Conservation (phyloP, 148 eudicot species). For the Cornus kousa region DNA sequence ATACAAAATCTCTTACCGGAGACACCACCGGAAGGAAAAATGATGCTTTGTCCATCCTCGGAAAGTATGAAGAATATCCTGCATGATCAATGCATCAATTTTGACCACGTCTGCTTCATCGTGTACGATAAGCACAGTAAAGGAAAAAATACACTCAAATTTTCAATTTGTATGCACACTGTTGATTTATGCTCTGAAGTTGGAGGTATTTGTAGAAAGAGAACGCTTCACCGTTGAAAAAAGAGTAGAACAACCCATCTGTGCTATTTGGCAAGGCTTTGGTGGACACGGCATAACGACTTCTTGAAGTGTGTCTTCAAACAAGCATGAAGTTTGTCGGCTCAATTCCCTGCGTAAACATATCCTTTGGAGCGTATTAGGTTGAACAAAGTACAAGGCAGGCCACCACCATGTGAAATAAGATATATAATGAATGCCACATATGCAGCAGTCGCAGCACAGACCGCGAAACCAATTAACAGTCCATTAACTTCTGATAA, state of each 20-base stretch:
- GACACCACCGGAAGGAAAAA: neutral
- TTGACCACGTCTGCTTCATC: neutral
- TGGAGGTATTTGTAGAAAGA: neutral
- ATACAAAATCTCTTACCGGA: neutral
- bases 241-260: neutral
- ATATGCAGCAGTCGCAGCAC: conserved; percentile 45
- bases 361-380: conserved; percentile 18
- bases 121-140: neutral
- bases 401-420: conserved; percentile 36
- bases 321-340: neutral
- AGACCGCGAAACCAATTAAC: conserved; percentile 31
- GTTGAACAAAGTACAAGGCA: conserved; percentile 33
- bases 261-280: neutral
- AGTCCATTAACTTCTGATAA: conserved; percentile 48
- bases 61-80: neutral
- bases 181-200: neutral
- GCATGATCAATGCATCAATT: neutral
- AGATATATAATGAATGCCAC: conserved; percentile 65
- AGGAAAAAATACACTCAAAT: neutral
- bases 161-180: neutral
- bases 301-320: neutral
- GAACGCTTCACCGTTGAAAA: neutral
- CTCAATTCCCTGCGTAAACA: conserved; percentile 22
- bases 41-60: neutral
- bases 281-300: neutral